phyloP scores from a whole-genome alignment of 805 yeast genomes.

The Wickerhamiella alocasiicola region DNA sequence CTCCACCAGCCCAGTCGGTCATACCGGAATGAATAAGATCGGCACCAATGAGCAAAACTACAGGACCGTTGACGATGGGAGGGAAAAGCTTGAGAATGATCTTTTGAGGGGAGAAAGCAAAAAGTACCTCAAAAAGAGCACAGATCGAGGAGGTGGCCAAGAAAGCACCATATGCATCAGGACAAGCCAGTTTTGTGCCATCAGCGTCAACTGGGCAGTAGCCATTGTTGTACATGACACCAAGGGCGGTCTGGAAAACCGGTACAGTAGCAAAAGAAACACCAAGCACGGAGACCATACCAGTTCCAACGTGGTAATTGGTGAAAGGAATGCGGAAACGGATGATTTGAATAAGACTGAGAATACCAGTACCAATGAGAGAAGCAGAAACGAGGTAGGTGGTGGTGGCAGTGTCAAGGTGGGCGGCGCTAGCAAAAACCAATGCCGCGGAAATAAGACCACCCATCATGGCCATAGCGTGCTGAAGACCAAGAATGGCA shows the following conservation, averaged over 20 bases:
- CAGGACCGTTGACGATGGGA: conserved; percentile 87
- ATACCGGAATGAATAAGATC: conserved; percentile 59
- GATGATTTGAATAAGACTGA: conserved; percentile 66
- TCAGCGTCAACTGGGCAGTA: conserved; percentile 49
- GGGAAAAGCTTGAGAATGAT: conserved; percentile 66
- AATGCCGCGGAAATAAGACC: conserved; percentile 81
- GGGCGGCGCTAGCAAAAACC: conserved; percentile 51
- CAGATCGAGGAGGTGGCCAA: conserved; percentile 71
- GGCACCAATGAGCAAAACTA: conserved; percentile 72
- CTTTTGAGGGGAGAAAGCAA: conserved; percentile 69
- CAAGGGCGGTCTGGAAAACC: conserved; percentile 61
- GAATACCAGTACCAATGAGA: conserved; percentile 55
- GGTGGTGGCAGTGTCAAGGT: conserved; percentile 36
- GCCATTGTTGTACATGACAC: conserved; percentile 67
- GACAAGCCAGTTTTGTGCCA: conserved; percentile 66
- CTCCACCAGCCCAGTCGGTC: conserved; percentile 80
- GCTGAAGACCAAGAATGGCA: conserved; percentile 71
- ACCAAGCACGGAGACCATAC: conserved; percentile 80
- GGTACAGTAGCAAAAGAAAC: conserved; percentile 82
- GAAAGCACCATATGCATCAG: conserved; percentile 81
- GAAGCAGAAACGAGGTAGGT: conserved; percentile 64
- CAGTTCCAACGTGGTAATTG: conserved; percentile 73
- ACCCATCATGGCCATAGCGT: conserved; percentile 80
- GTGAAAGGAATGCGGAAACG: conserved; percentile 66
- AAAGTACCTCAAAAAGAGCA: conserved; percentile 56